phyloP scores from a whole-genome alignment of 1,284 basidiomycete genomes.

The Apiotrichum veenhuisii region DNA sequence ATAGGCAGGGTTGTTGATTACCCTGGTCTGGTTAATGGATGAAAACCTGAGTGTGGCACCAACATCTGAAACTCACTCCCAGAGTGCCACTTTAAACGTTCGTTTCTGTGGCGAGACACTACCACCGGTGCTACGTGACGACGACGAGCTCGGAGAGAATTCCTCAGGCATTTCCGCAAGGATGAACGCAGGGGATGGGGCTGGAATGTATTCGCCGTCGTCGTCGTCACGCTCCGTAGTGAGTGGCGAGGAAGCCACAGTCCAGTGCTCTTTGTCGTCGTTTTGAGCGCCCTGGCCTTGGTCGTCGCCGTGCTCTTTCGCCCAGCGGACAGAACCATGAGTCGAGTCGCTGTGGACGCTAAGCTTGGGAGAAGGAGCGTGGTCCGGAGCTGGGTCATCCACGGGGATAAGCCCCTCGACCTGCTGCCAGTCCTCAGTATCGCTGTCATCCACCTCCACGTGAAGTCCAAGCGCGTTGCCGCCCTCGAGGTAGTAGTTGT shows the following conservation, averaged over 20 bases:
- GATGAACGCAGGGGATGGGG: background rate
- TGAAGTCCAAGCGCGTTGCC: background rate
- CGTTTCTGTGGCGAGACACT: background rate
- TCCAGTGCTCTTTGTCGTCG: too few species aligned
- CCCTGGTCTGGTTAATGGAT: background rate
- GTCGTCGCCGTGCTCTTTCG: too few species aligned
- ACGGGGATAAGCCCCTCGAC: background rate
- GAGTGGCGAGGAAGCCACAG: background rate
- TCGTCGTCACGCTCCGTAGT: background rate
- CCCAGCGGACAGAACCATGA: too few species aligned
- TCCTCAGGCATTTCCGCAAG: background rate
- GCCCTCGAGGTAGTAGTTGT: background rate
- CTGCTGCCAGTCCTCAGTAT: background rate
- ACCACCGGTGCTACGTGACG: too few species aligned
- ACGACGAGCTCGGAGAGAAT: too few species aligned
- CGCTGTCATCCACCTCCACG: background rate
- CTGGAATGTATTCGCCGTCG: background rate
- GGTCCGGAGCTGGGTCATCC: too few species aligned
- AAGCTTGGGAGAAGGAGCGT: too few species aligned
- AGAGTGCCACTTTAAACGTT: slow-evolving; percentile 16
- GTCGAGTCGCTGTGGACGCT: too few species aligned
- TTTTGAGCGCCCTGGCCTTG: background rate
- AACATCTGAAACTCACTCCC: slow-evolving; percentile 10
- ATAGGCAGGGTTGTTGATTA: slow-evolving; percentile 11
- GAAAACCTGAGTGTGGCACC: background rate